These are phyloP conservation scores for Linderniella brevidens DNA, from an alignment of 257 asterid species.

Conservation along the genomic window DNA sequence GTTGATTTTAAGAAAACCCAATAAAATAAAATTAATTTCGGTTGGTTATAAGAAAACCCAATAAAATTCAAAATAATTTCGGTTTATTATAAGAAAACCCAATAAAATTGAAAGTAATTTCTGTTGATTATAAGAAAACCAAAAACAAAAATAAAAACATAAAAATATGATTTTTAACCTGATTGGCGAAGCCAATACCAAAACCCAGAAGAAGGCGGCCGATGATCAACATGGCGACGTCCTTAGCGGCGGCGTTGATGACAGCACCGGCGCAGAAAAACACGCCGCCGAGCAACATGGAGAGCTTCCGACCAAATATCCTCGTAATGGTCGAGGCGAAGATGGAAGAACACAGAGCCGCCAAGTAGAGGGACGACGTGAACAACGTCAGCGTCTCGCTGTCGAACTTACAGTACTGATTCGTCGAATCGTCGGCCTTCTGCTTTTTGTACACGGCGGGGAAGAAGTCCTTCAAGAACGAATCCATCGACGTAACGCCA, in stretches of 20 bases:
- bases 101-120: too few relatives aligned
- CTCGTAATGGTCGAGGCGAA: slow-evolving; percentile 59
- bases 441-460: slow-evolving; percentile 41
- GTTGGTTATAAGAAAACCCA: neutral
- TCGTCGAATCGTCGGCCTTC: slow-evolving; percentile 25
- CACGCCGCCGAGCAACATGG: slow-evolving; percentile 67
- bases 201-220: slow-evolving; percentile 78
- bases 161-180: slow-evolving; percentile 20
- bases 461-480: slow-evolving; percentile 51
- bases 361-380: slow-evolving; percentile 73
- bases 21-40: too few relatives aligned
- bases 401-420: slow-evolving; percentile 80
- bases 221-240: slow-evolving; percentile 52
- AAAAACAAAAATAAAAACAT: too few relatives aligned
- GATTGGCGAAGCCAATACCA: slow-evolving; percentile 86
- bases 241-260: slow-evolving; percentile 48
- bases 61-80: too few relatives aligned
- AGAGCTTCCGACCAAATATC: slow-evolving; percentile 41
- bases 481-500: slow-evolving; percentile 80
- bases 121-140: neutral
- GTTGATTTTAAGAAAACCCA: neutral
- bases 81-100: neutral
- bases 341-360: slow-evolving; percentile 55
- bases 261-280: slow-evolving; percentile 65
- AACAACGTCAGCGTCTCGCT: slow-evolving; percentile 54